Conservation (phyloP, 2,329 filamentous ascomycete species). For the Dothiorella sarmentorum region DNA sequence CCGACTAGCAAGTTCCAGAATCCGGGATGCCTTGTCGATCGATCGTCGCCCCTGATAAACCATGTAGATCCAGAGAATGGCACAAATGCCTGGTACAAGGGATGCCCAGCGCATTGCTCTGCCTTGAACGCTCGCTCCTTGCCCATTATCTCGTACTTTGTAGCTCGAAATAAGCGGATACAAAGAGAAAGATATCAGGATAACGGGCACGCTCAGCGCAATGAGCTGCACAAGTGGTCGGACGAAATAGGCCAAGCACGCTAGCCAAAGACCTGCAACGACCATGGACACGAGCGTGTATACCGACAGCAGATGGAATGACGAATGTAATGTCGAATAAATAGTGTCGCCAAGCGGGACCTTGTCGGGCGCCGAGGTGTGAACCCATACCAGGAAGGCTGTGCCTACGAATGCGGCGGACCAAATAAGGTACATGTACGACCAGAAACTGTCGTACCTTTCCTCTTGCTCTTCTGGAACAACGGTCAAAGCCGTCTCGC, state of each 20-base stretch:
- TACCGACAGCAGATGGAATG: conserved; percentile 82
- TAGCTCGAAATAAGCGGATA: conserved; percentile 91
- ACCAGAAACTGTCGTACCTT: conserved; percentile 86
- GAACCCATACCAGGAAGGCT: conserved; percentile 83
- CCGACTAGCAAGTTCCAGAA: conserved; percentile 86
- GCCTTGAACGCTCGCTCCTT: conserved; percentile 74
- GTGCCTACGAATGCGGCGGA: conserved; percentile 82
- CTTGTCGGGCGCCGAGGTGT: conserved; percentile 69
- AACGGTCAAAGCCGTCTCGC: conserved; percentile 55
- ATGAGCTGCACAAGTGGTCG: conserved; percentile 78
- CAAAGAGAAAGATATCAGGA: conserved; percentile 83
- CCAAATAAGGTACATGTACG: conserved; percentile 81
- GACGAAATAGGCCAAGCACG: conserved; percentile 81
- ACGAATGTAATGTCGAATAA: conserved; percentile 81
- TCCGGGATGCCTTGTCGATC: conserved; percentile 77
- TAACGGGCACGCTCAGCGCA: conserved; percentile 76
- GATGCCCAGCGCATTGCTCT: conserved; percentile 84
- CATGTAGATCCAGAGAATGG: conserved; percentile 77
- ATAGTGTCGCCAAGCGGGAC: conserved; percentile 85
- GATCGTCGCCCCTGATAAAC: conserved; percentile 77
- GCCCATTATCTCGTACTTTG: too few species aligned
- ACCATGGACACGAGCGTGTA: conserved; percentile 89
- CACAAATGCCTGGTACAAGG: conserved; percentile 68
- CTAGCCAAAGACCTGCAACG: conserved; percentile 87
- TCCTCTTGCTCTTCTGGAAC: conserved; percentile 57